Evolutionary conservation across 495 filamentous ascomycete genomes (phyloP).

Genomic region (Hyaloscypha bicolor): DNA sequence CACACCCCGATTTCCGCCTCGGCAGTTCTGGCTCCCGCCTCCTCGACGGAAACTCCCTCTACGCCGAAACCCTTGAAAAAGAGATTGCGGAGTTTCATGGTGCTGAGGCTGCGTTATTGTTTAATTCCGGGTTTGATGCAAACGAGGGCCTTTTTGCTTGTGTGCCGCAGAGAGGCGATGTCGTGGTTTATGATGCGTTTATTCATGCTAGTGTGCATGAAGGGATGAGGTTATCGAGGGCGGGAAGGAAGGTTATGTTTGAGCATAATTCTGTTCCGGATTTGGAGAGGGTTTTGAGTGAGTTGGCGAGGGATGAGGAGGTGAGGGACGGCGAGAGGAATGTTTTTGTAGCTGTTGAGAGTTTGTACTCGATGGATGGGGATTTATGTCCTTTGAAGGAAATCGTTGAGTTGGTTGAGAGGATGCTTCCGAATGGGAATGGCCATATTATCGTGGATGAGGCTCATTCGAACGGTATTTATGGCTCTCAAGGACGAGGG

Average conservation of each 20-base stretch:
- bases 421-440: conserved; percentile 56
- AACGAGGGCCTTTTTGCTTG: conserved; percentile 69
- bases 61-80: conserved; percentile 63
- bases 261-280: conserved; percentile 59
- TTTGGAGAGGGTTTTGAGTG: conserved; percentile 32
- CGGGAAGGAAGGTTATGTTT: conserved; percentile 53
- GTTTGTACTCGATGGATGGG: conserved; percentile 86
- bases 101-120: conserved; percentile 67
- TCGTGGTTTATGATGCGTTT: conserved; percentile 71
- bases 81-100: conserved; percentile 67
- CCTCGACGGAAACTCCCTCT: conserved; percentile 69
- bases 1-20: conserved; percentile 32
- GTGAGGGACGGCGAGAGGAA: conserved; percentile 41
- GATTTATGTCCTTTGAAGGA: conserved; percentile 66
- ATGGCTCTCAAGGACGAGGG: conserved; percentile 64
- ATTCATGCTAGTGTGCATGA: conserved; percentile 80
- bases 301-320: conserved; percentile 23
- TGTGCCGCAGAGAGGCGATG: conserved; percentile 69
- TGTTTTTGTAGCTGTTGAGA: conserved; percentile 71
- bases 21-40: conserved; percentile 64
- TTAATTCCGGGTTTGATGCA: conserved; percentile 79
- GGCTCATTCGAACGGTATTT: conserved; percentile 72
- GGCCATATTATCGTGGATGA: conserved; percentile 78
- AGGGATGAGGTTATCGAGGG: conserved; percentile 70
- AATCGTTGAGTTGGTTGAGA: conserved; percentile 59